A percentile compares a stretch with the other conserved stretches of the same genome.
Conservation (phyloP, 2,329 filamentous ascomycete species). For the Monilinia polystroma region DNA sequence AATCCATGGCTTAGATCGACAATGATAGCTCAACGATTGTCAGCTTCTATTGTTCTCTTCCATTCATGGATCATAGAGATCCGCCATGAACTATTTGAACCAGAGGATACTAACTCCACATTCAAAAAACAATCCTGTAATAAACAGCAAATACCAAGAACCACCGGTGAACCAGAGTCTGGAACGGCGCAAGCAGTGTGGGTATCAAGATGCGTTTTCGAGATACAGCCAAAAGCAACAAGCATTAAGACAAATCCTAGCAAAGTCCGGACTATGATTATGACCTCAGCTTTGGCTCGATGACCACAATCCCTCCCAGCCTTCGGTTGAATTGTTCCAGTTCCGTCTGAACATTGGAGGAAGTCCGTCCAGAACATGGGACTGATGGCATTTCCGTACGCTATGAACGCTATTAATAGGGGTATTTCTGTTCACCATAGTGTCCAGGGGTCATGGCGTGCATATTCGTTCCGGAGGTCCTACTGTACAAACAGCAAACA, state of each 20-base stretch:
- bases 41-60: background rate
- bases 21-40: conserved; percentile 2
- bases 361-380: conserved; percentile 4
- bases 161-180: background rate
- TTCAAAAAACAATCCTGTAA: background rate
- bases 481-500: background rate
- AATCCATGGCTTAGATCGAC: conserved; percentile 8
- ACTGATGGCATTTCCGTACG: background rate
- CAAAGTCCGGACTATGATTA: conserved; percentile 8
- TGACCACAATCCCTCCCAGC: background rate
- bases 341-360: conserved; percentile 1
- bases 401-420: no score
- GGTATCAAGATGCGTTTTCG: background rate
- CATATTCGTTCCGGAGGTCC: conserved; percentile 17
- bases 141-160: background rate
- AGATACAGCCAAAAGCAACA: conserved; percentile 1
- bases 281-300: background rate
- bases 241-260: background rate
- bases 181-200: background rate
- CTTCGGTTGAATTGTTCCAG: background rate
- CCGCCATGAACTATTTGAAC: background rate
- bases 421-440: no score
- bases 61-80: background rate
- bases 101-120: background rate
- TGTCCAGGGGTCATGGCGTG: conserved; percentile 11